Percentiles rank a stretch among this genome's conserved stretches.
These are phyloP conservation scores for Aureobasidium lini DNA, from an alignment of 2,329 filamentous ascomycete genomes.

Conservation along the genomic window DNA sequence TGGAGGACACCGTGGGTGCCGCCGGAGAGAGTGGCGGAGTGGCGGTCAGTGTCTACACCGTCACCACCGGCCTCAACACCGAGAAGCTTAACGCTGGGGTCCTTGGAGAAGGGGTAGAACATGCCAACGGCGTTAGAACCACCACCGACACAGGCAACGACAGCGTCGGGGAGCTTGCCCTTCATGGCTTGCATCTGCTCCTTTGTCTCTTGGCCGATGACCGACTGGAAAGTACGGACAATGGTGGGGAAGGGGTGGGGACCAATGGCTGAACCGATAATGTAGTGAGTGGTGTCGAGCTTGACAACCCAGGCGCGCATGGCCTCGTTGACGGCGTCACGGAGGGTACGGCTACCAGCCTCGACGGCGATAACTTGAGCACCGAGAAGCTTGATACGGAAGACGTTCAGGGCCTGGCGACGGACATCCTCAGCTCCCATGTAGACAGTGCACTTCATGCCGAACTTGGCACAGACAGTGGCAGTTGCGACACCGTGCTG, in stretches of 20 bases:
- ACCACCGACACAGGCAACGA: slow-evolving; percentile 93
- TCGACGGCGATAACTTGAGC: slow-evolving; percentile 90
- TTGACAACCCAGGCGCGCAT: slow-evolving; percentile 89
- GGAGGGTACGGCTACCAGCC: slow-evolving; percentile 63
- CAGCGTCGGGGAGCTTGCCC: slow-evolving; percentile 87
- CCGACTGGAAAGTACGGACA: slow-evolving; percentile 92
- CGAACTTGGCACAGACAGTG: slow-evolving; percentile 95
- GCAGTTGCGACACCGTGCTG: slow-evolving; percentile 98
- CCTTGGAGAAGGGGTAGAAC: slow-evolving; percentile 93
- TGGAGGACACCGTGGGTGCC: slow-evolving; percentile 90
- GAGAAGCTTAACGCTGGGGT: slow-evolving; percentile 75
- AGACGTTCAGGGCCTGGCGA: slow-evolving; percentile 93
- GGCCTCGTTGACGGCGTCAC: slow-evolving; percentile 81
- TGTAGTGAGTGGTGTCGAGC: slow-evolving; percentile 92
- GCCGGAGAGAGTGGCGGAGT: slow-evolving; percentile 80
- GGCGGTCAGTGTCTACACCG: slow-evolving; percentile 74
- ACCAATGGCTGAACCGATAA: slow-evolving; percentile 94
- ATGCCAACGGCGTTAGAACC: slow-evolving; percentile 94
- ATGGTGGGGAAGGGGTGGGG: slow-evolving; percentile 98
- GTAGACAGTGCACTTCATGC: slow-evolving; percentile 95
- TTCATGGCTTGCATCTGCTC: slow-evolving; percentile 77
- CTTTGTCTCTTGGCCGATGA: slow-evolving; percentile 94
- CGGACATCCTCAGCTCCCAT: slow-evolving; percentile 98
- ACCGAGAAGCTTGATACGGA: slow-evolving; percentile 94
- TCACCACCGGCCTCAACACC: slow-evolving; percentile 95